Evolutionary conservation across 306 rosid genomes (phyloP), one percentile per base, ranked within the genome.

Genomic region (Sphenostylis stenocarpa): DNA sequence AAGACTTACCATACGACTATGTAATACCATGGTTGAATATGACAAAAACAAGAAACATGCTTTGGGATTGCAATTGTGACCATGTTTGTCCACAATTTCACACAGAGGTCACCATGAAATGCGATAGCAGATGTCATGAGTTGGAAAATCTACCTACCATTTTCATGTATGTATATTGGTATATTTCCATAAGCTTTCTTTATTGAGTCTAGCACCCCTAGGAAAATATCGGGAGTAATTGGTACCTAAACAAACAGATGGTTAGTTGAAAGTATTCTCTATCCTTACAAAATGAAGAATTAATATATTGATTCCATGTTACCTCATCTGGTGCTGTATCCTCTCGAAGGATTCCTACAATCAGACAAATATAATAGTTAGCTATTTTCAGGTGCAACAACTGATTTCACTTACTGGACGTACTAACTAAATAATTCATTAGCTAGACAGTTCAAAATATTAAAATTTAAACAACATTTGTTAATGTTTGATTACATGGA

Each of bases 161-260:
- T 89, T 86, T 89, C 91, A 6, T 87, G 86, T 67, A 89, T 85
- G 81, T 85, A 87, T 51, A 77, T 43, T 17, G 82, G 84, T 77
- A 87, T 43, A 52, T 86, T 76, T n/a, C 84, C 88, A 61, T 77
- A 86, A 61, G 15, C 16, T 4, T 84, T 82, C 84, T 86, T 84
- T 60, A 86, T 8, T 7, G 58, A 80, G 55, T 85, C 79, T 29
- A 87, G 19, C 45, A 78, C 0, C 33, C 19, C 55, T 84, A 62
- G 52, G 76, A 87, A 70, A 64, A 60, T 83, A 83, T 58, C 55
- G 0, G 86, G 52, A 11, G 70, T 61, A 45, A 64, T 51, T 13
- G 84, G 75, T 82, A 55, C 47, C 94, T 87, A 76, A 61, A 24
- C 45, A 75, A 71, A 29, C 1, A 72, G 51, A 20, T 15, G 11